These are phyloP conservation scores for Alternaria sp. DNA, from an alignment of 2,329 filamentous ascomycete genomes.

Conservation along the genomic window DNA sequence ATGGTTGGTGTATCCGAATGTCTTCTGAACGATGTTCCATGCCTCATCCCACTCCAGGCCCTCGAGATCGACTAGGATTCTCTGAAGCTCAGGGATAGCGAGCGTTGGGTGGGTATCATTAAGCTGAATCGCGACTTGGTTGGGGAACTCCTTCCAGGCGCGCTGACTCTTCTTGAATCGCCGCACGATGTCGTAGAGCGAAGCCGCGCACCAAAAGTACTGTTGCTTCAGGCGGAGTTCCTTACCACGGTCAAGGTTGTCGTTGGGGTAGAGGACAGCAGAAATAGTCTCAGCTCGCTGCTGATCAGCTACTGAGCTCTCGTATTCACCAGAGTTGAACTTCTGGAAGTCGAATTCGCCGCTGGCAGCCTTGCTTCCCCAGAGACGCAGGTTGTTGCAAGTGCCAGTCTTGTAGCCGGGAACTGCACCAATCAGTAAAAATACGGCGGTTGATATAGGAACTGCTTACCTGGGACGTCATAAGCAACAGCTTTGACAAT, in stretches of 20 bases:
- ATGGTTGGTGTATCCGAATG: constrained; percentile 98
- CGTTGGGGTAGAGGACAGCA: constrained; percentile 95
- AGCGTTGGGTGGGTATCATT: constrained; percentile 98
- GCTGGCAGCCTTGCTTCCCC: constrained; percentile 96
- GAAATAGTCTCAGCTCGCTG: constrained; percentile 99
- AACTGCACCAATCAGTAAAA: constrained; percentile 63
- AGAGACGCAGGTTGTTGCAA: constrained; percentile 95
- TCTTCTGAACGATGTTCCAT: constrained; percentile 73
- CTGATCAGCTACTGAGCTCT: constrained; percentile 97
- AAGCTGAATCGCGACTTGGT: constrained; percentile 95
- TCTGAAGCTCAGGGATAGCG: constrained; percentile 93
- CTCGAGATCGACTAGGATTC: constrained; percentile 89
- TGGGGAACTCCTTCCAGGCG: constrained; percentile 89
- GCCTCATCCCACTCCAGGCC: constrained; percentile 92
- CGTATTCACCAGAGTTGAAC: constrained; percentile 98
- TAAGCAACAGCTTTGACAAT: constrained; percentile 92
- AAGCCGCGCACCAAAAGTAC: constrained; percentile 99
- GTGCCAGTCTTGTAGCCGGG: constrained; percentile 89
- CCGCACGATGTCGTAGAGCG: constrained; percentile 93
- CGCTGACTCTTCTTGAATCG: constrained; percentile 98
- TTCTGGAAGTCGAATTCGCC: constrained; percentile 99
- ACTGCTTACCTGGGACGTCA: constrained; percentile 69
- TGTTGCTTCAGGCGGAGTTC: constrained; percentile 98
- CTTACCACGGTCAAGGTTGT: constrained; percentile 95
- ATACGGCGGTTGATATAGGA: no score